Evolutionary conservation across 169 alveolate genomes (phyloP), one percentile per base, ranked within the genome.

Genomic region (Plasmodium inui): DNA sequence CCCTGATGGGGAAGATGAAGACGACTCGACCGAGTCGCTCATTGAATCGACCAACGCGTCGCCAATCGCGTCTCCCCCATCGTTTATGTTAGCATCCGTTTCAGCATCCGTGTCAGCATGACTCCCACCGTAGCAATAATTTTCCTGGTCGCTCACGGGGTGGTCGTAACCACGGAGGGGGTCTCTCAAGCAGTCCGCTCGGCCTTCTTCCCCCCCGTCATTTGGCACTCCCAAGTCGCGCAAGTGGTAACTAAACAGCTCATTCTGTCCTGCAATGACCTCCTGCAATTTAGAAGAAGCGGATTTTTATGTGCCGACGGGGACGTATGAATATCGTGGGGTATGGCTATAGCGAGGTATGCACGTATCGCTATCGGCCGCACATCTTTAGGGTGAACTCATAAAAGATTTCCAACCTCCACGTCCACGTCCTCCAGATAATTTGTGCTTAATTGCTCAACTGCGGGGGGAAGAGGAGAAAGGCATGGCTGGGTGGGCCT

Each of bases 371-470:
- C 55, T 12, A 41, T 9, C 57, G 5, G 12, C 57, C 26, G 61
- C 3, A 50, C 61, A 50, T 50, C 8, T 2, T 12, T 17, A 2
- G 61, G 3, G 34, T 41, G 41, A 84, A 32, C 50, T 34, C 6
- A 72, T 26, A 32, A 84, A 26, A 71, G 9, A 73, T 34, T 39
- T 12, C 83, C 34, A 19, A 86, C 93, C 46, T 86, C 82, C 19
- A 53, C 50, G 28, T 74, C 28, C 12, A 8, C 57, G 70, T 76
- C 50, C 67, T 86, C 93, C 44, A 86, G 46, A 53, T 73, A 86
- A 86, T 86, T 74, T 22, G 86, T 86, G 32, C 93, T 86, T 53
- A 86, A 30, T 30, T 86, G 57, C 80, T 86, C 93, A 76, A 86
- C 93, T 86, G 67, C 34, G 61, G 41, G 61, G 67, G 50, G 34